Evolutionary conservation across 2,329 filamentous ascomycete species (phyloP).

Genomic region (Aspergillus calidoustus): DNA sequence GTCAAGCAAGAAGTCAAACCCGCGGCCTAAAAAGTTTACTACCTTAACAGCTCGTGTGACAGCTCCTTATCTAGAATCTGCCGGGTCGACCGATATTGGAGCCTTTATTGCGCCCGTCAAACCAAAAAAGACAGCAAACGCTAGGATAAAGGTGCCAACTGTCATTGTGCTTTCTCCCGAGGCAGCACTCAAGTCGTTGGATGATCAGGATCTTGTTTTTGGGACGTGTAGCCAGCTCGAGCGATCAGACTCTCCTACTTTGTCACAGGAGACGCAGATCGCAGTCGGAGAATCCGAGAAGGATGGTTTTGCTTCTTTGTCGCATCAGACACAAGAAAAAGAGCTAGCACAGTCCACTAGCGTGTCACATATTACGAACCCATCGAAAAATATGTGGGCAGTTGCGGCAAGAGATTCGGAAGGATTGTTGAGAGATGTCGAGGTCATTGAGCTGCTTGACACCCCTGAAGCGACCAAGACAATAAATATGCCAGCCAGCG

Average conservation of each 20-base stretch:
- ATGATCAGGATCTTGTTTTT: slow-evolving; percentile 77
- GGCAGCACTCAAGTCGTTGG: slow-evolving; percentile 68
- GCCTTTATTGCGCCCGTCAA: slow-evolving; percentile 12
- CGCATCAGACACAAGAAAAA: not conserved
- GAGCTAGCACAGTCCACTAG: slow-evolving; percentile 13
- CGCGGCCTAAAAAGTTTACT: slow-evolving; percentile 69
- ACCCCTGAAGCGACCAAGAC: slow-evolving; percentile 33
- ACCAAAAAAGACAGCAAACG: slow-evolving; percentile 23
- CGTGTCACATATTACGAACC: slow-evolving; percentile 30
- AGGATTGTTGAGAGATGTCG: slow-evolving; percentile 66
- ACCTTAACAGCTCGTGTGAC: slow-evolving; percentile 81
- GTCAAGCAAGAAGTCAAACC: slow-evolving; percentile 46
- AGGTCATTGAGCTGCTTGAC: slow-evolving; percentile 64
- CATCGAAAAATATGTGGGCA: slow-evolving; percentile 65
- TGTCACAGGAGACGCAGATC: slow-evolving; percentile 42
- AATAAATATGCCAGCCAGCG: slow-evolving; percentile 12
- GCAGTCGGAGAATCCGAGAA: slow-evolving; percentile 38
- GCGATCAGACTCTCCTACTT: slow-evolving; percentile 70
- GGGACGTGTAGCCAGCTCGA: slow-evolving; percentile 85
- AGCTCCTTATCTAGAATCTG: slow-evolving; percentile 62
- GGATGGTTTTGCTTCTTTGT: slow-evolving; percentile 11
- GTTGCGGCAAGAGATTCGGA: slow-evolving; percentile 69
- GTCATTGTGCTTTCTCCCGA: slow-evolving; percentile 70
- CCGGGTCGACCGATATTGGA: slow-evolving; percentile 17
- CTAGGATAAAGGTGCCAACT: slow-evolving; percentile 41